Conservation (phyloP, 495 filamentous ascomycete genomes). For the Penicillium cinerascens region DNA sequence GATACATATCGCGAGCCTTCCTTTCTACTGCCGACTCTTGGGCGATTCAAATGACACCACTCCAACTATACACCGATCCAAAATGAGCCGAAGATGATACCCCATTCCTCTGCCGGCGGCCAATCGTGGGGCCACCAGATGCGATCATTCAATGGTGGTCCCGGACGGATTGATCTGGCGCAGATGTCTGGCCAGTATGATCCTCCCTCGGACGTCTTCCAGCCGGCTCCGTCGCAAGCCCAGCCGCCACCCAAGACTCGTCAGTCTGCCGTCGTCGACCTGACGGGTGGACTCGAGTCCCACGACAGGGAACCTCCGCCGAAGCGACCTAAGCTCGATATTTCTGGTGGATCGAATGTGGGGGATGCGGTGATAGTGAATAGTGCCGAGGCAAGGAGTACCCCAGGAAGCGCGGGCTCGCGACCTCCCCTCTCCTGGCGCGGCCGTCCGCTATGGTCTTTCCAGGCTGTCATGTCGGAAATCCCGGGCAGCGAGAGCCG, state of each 20-base stretch:
- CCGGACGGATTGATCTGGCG: slow-evolving; percentile 29
- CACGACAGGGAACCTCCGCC: slow-evolving; percentile 38
- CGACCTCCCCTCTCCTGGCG: slow-evolving; percentile 38
- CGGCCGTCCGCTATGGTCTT: slow-evolving; percentile 44
- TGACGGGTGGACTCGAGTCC: slow-evolving; percentile 31
- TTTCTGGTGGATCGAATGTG: slow-evolving; percentile 20
- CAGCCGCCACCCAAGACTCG: slow-evolving; percentile 22
- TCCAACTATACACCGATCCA: slow-evolving; percentile 23
- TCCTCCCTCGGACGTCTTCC: slow-evolving; percentile 23
- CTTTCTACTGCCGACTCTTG: neutral
- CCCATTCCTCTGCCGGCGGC: slow-evolving; percentile 45
- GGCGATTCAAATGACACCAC: slow-evolving; percentile 13
- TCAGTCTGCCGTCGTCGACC: slow-evolving; percentile 38
- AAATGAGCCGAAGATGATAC: slow-evolving; percentile 49
- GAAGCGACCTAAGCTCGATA: slow-evolving; percentile 40
- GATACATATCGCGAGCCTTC: neutral
- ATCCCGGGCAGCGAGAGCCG: slow-evolving; percentile 29
- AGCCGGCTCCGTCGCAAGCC: slow-evolving; percentile 13
- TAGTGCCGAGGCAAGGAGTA: slow-evolving; percentile 31
- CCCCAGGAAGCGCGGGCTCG: slow-evolving; percentile 24
- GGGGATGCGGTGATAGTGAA: slow-evolving; percentile 21
- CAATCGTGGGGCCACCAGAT: slow-evolving; percentile 41
- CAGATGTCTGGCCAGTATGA: slow-evolving; percentile 27
- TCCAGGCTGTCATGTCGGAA: slow-evolving; percentile 42
- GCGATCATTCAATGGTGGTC: slow-evolving; percentile 36